Percentiles rank a stretch among this genome's conserved stretches.
phyloP scores from a whole-genome alignment of 2,329 filamentous ascomycete species.

The Coniochaeta ligniaria region DNA sequence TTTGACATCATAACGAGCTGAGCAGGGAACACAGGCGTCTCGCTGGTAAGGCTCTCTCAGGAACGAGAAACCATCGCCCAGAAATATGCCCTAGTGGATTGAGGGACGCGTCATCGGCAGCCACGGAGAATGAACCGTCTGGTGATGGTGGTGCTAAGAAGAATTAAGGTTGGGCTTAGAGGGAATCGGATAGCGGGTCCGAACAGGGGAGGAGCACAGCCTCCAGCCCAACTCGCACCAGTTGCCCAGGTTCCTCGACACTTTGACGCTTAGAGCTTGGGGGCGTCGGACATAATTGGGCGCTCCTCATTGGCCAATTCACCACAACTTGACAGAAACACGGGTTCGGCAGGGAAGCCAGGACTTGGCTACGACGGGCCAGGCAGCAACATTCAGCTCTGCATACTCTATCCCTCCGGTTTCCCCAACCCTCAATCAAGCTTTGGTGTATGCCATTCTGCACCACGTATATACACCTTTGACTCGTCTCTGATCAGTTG shows the following conservation, averaged over 20 bases:
- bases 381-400: background rate
- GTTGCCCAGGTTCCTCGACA: background rate
- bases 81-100: background rate
- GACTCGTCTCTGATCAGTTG: background rate
- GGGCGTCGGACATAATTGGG: background rate
- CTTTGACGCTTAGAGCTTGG: background rate
- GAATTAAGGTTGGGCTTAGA: background rate
- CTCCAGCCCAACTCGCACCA: background rate
- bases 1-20: background rate
- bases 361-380: background rate
- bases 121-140: constrained; percentile 9
- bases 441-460: background rate
- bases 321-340: background rate
- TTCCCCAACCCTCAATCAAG: background rate
- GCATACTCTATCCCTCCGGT: no score
- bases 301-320: background rate
- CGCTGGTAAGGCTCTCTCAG: background rate
- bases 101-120: constrained; percentile 17
- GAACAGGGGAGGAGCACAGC: background rate
- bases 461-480: background rate
- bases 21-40: background rate
- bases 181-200: background rate
- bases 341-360: background rate
- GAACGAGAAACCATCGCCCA: background rate
- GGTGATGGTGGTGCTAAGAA: background rate